Percentiles rank a stretch among this genome's conserved stretches.
Evolutionary conservation across 768 basidiomycete genomes (phyloP).

Genomic region (Kockovaella imperatae): DNA sequence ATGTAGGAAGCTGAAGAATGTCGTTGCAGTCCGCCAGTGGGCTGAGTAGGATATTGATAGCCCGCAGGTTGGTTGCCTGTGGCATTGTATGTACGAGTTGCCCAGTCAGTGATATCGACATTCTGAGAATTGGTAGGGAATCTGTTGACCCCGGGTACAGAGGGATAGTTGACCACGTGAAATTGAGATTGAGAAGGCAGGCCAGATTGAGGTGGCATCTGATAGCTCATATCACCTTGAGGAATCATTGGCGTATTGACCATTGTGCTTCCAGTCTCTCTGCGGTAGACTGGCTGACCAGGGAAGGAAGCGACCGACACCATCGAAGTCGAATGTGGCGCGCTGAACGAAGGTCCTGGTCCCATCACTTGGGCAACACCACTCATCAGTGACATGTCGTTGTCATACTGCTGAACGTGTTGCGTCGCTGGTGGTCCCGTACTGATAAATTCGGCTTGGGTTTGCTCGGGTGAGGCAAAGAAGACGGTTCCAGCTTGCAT

Average conservation of each 20-base stretch:
- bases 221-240: conserved; percentile 6
- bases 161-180: conserved; percentile 10
- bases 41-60: too few species aligned
- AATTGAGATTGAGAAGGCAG: conserved; percentile 15
- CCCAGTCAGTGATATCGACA: conserved; percentile 18
- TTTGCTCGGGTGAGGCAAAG: conserved; percentile 18
- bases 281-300: conserved; percentile 9
- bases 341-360: conserved; percentile 4
- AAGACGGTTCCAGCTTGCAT: conserved; percentile 11
- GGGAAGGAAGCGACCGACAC: conserved; percentile 15
- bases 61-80: not conserved
- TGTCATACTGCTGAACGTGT: not conserved
- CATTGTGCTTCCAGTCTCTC: conserved; percentile 15
- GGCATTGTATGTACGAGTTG: not conserved
- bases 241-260: conserved; percentile 10
- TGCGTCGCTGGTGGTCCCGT: not conserved
- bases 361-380: conserved; percentile 6
- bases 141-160: conserved; percentile 18
- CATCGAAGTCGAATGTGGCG: conserved; percentile 13
- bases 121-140: too few species aligned
- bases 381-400: not conserved
- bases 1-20: not conserved
- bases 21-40: not conserved
- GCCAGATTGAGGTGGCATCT: conserved; percentile 10
- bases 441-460: conserved; percentile 10